Conservation (phyloP, 345 rosid genomes). For the Syzygium oleosum region DNA sequence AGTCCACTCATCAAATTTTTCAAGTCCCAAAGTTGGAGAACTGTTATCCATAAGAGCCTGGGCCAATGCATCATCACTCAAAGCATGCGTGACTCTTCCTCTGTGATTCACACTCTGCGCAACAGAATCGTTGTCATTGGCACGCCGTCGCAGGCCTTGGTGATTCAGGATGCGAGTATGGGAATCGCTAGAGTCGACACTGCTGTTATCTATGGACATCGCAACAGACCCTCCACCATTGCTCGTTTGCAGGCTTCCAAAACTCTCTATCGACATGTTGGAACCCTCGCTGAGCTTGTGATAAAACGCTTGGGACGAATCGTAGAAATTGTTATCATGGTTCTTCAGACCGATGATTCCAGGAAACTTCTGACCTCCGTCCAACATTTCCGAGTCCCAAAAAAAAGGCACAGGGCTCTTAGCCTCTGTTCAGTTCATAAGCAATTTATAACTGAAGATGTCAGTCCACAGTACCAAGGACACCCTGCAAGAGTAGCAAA, state of each 20-base stretch:
- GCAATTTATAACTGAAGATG: background rate
- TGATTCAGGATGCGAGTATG: conserved; percentile 38
- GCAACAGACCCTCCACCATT: conserved; percentile 35
- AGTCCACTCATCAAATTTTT: conserved; percentile 31
- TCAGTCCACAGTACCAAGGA: background rate
- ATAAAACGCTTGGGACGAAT: conserved; percentile 30
- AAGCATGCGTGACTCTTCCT: conserved; percentile 28
- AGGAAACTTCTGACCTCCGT: conserved; percentile 25
- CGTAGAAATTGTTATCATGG: conserved; percentile 18
- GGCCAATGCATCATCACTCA: conserved; percentile 32
- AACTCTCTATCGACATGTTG: conserved; percentile 37
- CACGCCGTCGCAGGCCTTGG: conserved; percentile 25
- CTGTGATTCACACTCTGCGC: conserved; percentile 23
- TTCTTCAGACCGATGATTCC: conserved; percentile 26
- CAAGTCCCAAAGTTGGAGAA: conserved; percentile 24
- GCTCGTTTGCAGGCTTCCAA: conserved; percentile 33
- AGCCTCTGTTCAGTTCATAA: background rate
- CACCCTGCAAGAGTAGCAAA: background rate
- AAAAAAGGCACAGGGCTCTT: background rate
- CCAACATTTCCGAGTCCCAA: conserved; percentile 18
- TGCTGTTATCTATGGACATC: conserved; percentile 34
- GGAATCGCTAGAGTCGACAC: conserved; percentile 36
- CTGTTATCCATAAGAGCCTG: conserved; percentile 27
- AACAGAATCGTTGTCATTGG: conserved; percentile 21
- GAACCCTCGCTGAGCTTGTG: conserved; percentile 34